Base-by-base conservation (phyloP, 1,284 basidiomycete genomes). In the Flammula alnicola region DNA sequence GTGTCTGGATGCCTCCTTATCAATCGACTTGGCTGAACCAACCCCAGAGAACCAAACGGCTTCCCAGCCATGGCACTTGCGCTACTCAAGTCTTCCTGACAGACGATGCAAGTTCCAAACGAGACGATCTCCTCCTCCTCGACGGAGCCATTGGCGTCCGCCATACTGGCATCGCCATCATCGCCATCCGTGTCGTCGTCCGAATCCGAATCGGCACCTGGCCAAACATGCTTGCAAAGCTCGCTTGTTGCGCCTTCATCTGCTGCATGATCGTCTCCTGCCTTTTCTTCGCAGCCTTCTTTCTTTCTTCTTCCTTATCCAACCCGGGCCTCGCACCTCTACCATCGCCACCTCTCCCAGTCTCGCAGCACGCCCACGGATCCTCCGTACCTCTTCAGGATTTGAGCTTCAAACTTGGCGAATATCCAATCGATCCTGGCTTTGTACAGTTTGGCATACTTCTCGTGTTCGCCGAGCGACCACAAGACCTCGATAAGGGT, bases 71-170 rank as follows among this genome's bases (percentile, higher is more conserved):
- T 70, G n/a, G 49, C 50, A 37, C 55, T 58, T 4, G 54, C 41
- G 30, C 53, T 59, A 52, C 85, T 90, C 40, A 98, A 81, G 52
- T 94, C 90, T 67, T 99, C 97, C 67, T 99, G 97, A 62, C 97
- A 99, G 6, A 99, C 92, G 56, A 99, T 99, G 67, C 97, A 99
- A 20, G 88, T 90, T 1, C 96, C 97, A 56, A 88, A 88, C 19
- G 84, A 84, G 12, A 79, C 67, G n/a, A 77, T 66, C 29, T 78
- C 75, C 16, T 79, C 77, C 9, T 58, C 77, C 58, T 79, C 77
- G 9, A 79, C 82, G 5, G 82, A 78, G 25, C 77, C 73, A 17
- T 77, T 75, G 0, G 66, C 69, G 19, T 69, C 69, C 29, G 68
- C 64, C 61, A 63, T 61, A n/a, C 49, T 76, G 57, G 79, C 77